Percentiles rank a stretch among this genome's conserved stretches.
phyloP scores from a whole-genome alignment of 495 filamentous ascomycete genomes.

The Penicillium chermesinum region DNA sequence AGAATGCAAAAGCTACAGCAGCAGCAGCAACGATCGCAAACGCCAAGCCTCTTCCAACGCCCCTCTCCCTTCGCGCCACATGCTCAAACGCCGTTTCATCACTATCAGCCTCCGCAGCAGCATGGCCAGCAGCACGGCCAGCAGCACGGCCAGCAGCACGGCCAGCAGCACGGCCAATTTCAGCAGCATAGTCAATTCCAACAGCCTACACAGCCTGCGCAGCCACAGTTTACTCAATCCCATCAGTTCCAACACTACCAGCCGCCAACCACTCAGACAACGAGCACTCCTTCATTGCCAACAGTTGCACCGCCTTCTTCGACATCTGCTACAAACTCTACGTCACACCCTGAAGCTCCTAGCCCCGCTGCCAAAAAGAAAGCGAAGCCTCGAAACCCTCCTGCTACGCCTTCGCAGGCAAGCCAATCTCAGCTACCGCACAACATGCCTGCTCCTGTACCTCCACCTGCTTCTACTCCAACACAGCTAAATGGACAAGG shows the following conservation, averaged over 20 bases:
- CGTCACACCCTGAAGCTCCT: slow-evolving; percentile 10
- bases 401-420: slow-evolving; percentile 7
- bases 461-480: not conserved
- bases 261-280: slow-evolving; percentile 12
- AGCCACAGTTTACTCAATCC: slow-evolving; percentile 5
- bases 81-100: slow-evolving; percentile 18
- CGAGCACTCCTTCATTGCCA: slow-evolving; percentile 5
- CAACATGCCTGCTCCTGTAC: not conserved
- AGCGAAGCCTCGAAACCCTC: slow-evolving; percentile 13
- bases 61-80: slow-evolving; percentile 11
- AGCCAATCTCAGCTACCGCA: slow-evolving; percentile 8
- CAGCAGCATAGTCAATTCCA: slow-evolving; percentile 3
- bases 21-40: slow-evolving; percentile 23
- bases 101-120: slow-evolving; percentile 15
- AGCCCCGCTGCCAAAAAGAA: slow-evolving; percentile 25
- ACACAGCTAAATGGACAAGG: slow-evolving; percentile 16
- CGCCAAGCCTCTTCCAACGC: slow-evolving; percentile 17
- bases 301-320: slow-evolving; percentile 3
- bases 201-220: slow-evolving; percentile 4
- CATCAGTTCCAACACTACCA: slow-evolving; percentile 22
- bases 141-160: slow-evolving; percentile 10
- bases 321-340: not conserved
- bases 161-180: slow-evolving; percentile 8
- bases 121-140: too few relatives aligned
- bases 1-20: slow-evolving; percentile 17